Conservation (phyloP, 441 rosid species). For the Biscutella auriculata region DNA sequence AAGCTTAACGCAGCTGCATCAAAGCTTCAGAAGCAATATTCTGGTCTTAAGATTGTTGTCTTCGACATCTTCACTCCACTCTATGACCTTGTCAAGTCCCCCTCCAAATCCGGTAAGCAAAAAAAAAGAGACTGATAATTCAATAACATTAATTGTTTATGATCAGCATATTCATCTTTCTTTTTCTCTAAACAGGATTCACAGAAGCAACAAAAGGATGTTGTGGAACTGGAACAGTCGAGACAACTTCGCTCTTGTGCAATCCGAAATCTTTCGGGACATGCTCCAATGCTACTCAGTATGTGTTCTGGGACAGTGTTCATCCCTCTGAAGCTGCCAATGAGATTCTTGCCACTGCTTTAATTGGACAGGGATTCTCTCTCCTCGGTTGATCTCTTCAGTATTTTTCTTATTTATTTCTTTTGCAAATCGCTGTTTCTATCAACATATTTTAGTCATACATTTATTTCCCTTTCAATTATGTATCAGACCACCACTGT, state of each 20-base stretch:
- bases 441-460: too few relatives aligned
- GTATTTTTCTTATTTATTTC: too few relatives aligned
- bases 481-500: too few relatives aligned
- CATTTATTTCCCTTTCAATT: too few relatives aligned
- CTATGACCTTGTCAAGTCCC: slow-evolving; percentile 44
- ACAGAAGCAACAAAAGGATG: slow-evolving; percentile 74
- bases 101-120: slow-evolving; percentile 43
- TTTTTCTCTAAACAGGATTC: slow-evolving; percentile 37
- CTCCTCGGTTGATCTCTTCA: too few relatives aligned
- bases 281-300: slow-evolving; percentile 70
- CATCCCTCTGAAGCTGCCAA: slow-evolving; percentile 91
- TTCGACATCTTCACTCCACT: slow-evolving; percentile 72
- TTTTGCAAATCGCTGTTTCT: too few relatives aligned
- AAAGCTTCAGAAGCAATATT: too few relatives aligned
- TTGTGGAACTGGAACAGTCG: slow-evolving; percentile 76
- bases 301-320: slow-evolving; percentile 85
- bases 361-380: too few relatives aligned
- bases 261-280: slow-evolving; percentile 61
- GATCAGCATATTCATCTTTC: too few relatives aligned
- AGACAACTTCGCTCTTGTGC: slow-evolving; percentile 61
- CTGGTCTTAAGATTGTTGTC: slow-evolving; percentile 61
- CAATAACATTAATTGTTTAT: too few relatives aligned
- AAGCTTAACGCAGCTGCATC: slow-evolving; percentile 46
- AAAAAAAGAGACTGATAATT: too few relatives aligned
- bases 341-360: too few relatives aligned